These are phyloP conservation scores for Fraxinus anomala DNA, from an alignment of 257 asterid species.

Conservation along the genomic window DNA sequence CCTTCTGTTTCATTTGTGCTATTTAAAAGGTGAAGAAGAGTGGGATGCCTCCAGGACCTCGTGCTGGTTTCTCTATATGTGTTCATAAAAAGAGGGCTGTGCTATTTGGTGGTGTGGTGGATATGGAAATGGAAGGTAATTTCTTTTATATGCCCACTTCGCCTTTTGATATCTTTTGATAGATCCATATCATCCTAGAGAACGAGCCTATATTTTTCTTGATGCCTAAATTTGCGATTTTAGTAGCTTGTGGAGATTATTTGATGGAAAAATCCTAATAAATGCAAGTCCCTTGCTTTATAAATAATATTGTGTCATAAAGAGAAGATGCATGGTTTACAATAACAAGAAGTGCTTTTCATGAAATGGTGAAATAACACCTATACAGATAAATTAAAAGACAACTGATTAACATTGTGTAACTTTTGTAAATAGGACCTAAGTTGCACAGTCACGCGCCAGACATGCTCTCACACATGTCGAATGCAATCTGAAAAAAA, in stretches of 20 bases:
- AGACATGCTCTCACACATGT: not conserved
- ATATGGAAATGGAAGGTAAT: conserved; percentile 93
- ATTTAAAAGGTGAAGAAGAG: conserved; percentile 76
- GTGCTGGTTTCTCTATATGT: conserved; percentile 95
- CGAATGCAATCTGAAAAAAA: not conserved
- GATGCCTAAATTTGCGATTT: not conserved
- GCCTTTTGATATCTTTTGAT: conserved; percentile 18
- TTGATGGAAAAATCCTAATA: not conserved
- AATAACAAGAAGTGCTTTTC: not conserved
- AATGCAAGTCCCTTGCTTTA: conserved; percentile 2
- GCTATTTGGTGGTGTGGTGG: conserved; percentile 98
- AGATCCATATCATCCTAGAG: not conserved
- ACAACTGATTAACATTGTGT: not conserved
- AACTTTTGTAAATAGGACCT: too few species aligned
- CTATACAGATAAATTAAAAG: not conserved
- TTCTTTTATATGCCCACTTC: conserved; percentile 19
- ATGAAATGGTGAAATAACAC: not conserved
- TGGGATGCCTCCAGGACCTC: conserved; percentile 99
- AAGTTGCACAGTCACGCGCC: not conserved
- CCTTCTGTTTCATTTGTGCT: conserved; percentile 17
- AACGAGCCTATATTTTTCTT: not conserved
- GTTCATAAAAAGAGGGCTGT: conserved; percentile 91
- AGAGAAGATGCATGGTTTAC: not conserved
- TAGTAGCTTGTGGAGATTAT: not conserved
- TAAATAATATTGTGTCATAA: not conserved